phyloP scores from a whole-genome alignment of 345 rosid species.

The Linum lewisii region DNA sequence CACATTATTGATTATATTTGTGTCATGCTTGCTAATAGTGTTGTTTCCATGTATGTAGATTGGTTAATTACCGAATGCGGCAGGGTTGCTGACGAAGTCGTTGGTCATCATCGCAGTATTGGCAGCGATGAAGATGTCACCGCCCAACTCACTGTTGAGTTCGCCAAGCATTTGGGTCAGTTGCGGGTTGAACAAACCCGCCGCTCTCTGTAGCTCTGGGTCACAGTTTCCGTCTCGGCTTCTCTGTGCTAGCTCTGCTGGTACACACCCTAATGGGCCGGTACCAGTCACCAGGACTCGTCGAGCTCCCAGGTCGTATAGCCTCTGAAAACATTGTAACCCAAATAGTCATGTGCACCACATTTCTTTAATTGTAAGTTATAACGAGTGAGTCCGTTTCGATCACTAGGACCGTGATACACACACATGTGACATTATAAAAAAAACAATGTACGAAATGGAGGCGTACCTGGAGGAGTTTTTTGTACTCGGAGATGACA shows the following conservation, averaged over 20 bases:
- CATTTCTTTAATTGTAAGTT: too few relatives aligned
- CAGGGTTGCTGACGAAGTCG: conserved; percentile 15
- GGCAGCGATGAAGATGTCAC: conserved; percentile 16
- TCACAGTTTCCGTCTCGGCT: conserved; percentile 12
- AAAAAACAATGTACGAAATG: too few relatives aligned
- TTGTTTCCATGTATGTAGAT: too few relatives aligned
- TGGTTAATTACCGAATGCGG: conserved; percentile 11
- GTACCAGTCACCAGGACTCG: conserved; percentile 24
- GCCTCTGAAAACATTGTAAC: conserved; percentile 12
- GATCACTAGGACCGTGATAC: too few relatives aligned
- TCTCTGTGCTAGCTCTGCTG: conserved; percentile 20
- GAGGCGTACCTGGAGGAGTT: conserved; percentile 36
- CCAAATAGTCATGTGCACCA: too few relatives aligned
- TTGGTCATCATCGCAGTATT: conserved; percentile 1
- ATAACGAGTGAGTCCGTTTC: too few relatives aligned
- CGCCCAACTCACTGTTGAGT: conserved; percentile 13
- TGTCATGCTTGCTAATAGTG: too few relatives aligned
- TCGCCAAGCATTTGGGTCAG: conserved; percentile 9
- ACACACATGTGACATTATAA: too few relatives aligned
- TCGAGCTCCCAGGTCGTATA: conserved; percentile 17
- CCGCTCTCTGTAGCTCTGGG: conserved; percentile 14
- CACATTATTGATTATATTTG: too few relatives aligned
- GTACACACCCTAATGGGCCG: conserved; percentile 20
- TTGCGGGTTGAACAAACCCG: conserved; percentile 16
- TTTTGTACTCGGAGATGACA: conserved; percentile 52